Conservation (phyloP, 108 stramenopile species). For the Mayamaea pseudoterrestris region DNA sequence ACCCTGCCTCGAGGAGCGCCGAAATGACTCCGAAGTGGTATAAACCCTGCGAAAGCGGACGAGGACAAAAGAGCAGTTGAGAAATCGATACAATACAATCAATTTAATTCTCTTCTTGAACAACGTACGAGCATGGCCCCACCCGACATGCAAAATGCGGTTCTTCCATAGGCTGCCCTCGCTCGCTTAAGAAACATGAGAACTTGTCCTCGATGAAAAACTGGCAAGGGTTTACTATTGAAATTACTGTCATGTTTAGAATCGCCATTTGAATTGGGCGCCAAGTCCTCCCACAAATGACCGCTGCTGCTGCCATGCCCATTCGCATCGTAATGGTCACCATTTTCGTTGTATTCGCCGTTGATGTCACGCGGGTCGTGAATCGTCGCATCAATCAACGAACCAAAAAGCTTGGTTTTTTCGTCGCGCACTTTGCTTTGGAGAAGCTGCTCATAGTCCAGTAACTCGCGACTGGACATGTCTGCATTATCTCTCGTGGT, state of each 20-base stretch:
- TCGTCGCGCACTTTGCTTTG: constrained; percentile 13
- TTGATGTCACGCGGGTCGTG: too few species aligned
- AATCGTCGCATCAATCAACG: too few species aligned
- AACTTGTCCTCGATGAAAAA: neutral
- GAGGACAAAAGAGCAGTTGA: too few species aligned
- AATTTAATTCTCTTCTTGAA: too few species aligned
- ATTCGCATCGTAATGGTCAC: too few species aligned
- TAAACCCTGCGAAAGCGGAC: constrained; percentile 80
- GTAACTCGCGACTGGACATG: neutral
- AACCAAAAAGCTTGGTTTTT: constrained; percentile 18
- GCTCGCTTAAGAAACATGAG: constrained; percentile 72
- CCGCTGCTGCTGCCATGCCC: too few species aligned
- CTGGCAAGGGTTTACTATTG: constrained; percentile 6
- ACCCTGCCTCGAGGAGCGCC: constrained; percentile 66
- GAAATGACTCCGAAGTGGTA: constrained; percentile 91
- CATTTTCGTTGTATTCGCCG: too few species aligned
- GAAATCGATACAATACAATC: too few species aligned
- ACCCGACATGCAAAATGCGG: constrained; percentile 88
- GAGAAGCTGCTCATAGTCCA: constrained; percentile 11
- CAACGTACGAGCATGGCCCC: constrained; percentile 83
- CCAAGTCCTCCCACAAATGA: too few species aligned
- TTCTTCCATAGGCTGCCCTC: constrained; percentile 91
- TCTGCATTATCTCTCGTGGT: neutral
- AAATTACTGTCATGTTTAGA: too few species aligned
- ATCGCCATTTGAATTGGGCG: too few species aligned